Evolutionary conservation across 2,329 filamentous ascomycete genomes (phyloP).

Genomic region (Claviceps sp.): DNA sequence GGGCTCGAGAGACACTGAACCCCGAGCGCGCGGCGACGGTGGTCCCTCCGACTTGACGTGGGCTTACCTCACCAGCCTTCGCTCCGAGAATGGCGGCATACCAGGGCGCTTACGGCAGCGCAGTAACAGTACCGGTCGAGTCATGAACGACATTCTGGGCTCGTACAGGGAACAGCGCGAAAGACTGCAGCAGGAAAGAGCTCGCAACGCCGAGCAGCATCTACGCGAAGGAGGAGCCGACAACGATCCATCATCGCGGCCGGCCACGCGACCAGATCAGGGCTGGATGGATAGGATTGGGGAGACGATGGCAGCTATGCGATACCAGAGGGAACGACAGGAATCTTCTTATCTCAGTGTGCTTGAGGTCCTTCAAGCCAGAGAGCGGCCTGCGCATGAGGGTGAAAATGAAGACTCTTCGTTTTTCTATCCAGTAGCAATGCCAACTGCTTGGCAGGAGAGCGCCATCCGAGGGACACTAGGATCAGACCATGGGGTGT

Average conservation of each 20-base stretch:
- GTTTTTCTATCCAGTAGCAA: constrained; percentile 23
- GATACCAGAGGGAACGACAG: constrained; percentile 23
- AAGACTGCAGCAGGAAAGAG: constrained; percentile 19
- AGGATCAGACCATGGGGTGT: constrained; percentile 24
- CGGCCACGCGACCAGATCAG: constrained; percentile 14
- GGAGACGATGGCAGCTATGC: constrained; percentile 22
- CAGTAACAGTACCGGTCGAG: constrained; percentile 22
- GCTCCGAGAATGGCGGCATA: constrained; percentile 13
- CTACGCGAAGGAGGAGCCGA: constrained; percentile 14
- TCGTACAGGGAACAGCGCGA: constrained; percentile 25
- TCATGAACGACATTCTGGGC: constrained; percentile 25
- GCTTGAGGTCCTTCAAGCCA: constrained; percentile 23
- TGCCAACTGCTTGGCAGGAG: constrained; percentile 26
- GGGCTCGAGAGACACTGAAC: constrained; percentile 14
- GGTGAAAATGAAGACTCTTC: constrained; percentile 23
- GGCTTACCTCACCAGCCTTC: constrained; percentile 10
- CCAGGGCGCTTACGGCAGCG: constrained; percentile 21
- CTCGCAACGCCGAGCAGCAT: constrained; percentile 20
- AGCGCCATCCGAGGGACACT: constrained; percentile 20
- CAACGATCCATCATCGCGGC: neutral
- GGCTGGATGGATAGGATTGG: constrained; percentile 20
- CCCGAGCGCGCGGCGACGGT: constrained; percentile 9
- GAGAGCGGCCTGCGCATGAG: constrained; percentile 18
- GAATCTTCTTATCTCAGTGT: constrained; percentile 23
- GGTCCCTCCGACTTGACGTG: constrained; percentile 9